phyloP scores from a whole-genome alignment of 345 rosid species.

The Camelina laxa region DNA sequence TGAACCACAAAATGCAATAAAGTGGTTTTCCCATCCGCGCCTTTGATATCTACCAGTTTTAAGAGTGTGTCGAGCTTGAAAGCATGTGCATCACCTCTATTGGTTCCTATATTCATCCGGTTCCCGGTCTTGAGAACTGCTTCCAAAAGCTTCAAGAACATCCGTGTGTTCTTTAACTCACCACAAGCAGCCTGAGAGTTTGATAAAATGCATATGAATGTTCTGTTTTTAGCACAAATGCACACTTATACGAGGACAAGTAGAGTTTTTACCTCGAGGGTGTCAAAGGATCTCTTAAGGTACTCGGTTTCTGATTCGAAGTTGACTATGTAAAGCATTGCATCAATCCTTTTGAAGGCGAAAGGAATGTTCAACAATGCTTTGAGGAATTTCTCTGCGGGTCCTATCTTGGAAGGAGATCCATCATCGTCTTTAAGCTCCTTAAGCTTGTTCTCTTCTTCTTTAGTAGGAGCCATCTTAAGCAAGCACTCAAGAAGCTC shows the following conservation, averaged over 20 bases:
- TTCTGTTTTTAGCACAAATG: conserved; percentile 12
- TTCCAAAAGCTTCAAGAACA: conserved; percentile 89
- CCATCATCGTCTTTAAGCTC: conserved; percentile 65
- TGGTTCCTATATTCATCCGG: conserved; percentile 94
- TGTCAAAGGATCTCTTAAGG: conserved; percentile 76
- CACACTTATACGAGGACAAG: background rate
- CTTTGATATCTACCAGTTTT: conserved; percentile 85
- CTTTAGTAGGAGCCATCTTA: conserved; percentile 95
- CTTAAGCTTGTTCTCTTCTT: conserved; percentile 78
- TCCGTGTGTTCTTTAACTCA: conserved; percentile 76
- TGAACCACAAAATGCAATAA: conserved; percentile 91
- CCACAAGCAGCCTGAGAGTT: conserved; percentile 70
- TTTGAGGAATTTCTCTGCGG: conserved; percentile 93
- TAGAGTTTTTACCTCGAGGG: conserved; percentile 60
- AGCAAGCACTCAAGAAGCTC: conserved; percentile 91
- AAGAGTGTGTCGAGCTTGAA: conserved; percentile 96
- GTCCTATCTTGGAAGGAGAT: conserved; percentile 78
- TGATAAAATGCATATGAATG: background rate
- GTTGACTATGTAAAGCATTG: conserved; percentile 86
- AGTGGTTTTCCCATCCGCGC: conserved; percentile 89
- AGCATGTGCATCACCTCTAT: conserved; percentile 89
- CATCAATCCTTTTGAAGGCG: conserved; percentile 87
- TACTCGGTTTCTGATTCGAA: conserved; percentile 90
- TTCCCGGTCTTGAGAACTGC: conserved; percentile 96
- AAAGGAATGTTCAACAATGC: conserved; percentile 81